Percentiles rank a stretch among this genome's conserved stretches.
phyloP scores from a whole-genome alignment of 208 protist genomes.

The Polymyxa betae region DNA sequence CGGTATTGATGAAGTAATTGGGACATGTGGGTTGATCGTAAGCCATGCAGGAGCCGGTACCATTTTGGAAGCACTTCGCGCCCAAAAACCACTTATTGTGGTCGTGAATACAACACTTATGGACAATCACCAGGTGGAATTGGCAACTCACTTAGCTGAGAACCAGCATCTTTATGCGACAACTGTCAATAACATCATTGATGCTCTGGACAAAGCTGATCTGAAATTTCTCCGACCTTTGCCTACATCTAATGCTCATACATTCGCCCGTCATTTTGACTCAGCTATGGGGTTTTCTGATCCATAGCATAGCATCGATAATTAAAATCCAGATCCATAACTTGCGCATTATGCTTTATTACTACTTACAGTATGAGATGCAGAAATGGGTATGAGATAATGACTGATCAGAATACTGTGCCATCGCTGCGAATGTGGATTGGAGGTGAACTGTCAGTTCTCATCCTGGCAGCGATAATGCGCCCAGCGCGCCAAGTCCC shows the following conservation, averaged over 20 bases:
- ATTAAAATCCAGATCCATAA: too few relatives aligned
- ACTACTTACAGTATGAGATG: not conserved
- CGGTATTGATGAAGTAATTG: slow-evolving; percentile 14
- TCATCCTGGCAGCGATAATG: slow-evolving; percentile 19
- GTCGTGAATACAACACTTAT: slow-evolving; percentile 70
- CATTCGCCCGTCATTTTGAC: not conserved
- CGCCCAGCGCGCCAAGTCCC: slow-evolving; percentile 54
- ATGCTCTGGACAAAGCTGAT: not conserved
- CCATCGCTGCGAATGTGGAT: slow-evolving; percentile 56
- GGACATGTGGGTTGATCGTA: slow-evolving; percentile 61
- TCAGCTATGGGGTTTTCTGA: not conserved
- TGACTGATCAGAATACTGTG: slow-evolving; percentile 46
- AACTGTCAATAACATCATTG: not conserved
- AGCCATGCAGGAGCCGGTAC: slow-evolving; percentile 68
- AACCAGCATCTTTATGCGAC: not conserved
- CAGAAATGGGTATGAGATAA: too few relatives aligned
- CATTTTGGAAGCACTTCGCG: slow-evolving; percentile 66
- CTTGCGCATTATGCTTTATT: too few relatives aligned
- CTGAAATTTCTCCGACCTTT: not conserved
- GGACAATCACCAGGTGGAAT: slow-evolving; percentile 73
- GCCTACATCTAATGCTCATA: not conserved
- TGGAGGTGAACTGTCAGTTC: slow-evolving; percentile 1
- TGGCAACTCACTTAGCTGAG: not conserved
- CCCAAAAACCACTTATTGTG: slow-evolving; percentile 67
- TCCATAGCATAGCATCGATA: not conserved